These are phyloP conservation scores for Phytophthora pseudosyringae DNA, from an alignment of 352 stramenopile genomes.

Conservation along the genomic window DNA sequence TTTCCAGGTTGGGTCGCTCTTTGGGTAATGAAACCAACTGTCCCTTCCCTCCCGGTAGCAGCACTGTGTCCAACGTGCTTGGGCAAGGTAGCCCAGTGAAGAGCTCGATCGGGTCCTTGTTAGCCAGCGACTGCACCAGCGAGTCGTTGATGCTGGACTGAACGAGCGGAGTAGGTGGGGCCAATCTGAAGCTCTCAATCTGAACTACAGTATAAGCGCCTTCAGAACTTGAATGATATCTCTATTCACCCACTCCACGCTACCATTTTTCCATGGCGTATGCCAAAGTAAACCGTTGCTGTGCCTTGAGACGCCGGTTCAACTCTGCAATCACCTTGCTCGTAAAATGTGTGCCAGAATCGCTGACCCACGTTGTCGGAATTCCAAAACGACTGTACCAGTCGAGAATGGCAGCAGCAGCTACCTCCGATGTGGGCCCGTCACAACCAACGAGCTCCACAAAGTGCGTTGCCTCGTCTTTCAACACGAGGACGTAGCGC, in stretches of 20 bases:
- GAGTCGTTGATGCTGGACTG: not conserved
- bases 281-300: not conserved
- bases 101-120: not conserved
- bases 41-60: not conserved
- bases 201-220: slow-evolving; percentile 1
- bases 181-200: not conserved
- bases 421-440: too few species aligned
- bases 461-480: too few species aligned
- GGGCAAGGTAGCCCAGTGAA: not conserved
- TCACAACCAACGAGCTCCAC: too few species aligned
- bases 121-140: not conserved
- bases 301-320: not conserved
- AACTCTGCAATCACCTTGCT: slow-evolving; percentile 1
- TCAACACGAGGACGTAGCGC: too few species aligned
- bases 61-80: not conserved
- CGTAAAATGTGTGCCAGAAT: not conserved
- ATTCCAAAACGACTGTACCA: too few species aligned
- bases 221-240: slow-evolving; percentile 14
- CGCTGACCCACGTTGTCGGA: too few species aligned
- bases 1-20: too few species aligned
- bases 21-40: not conserved
- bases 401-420: too few species aligned
- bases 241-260: not conserved
- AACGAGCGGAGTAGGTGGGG: not conserved
- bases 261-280: slow-evolving; percentile 5